These are phyloP conservation scores for grape (Vitis vinifera) DNA, from an alignment of 164 flowering plant species.

Conservation along the genomic window DNA sequence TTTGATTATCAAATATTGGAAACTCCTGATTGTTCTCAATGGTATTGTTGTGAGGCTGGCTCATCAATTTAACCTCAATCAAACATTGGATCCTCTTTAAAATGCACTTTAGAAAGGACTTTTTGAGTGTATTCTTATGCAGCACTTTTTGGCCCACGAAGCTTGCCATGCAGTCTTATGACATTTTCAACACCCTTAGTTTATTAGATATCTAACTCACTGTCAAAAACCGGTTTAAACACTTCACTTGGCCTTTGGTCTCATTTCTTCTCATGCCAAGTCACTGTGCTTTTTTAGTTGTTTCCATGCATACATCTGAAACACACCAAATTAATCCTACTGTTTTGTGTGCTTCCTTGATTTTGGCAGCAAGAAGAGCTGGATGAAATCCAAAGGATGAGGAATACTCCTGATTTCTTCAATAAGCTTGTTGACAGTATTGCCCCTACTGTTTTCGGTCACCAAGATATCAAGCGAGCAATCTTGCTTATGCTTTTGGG, in stretches of 20 bases:
- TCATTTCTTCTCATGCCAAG: not conserved
- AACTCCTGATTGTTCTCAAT: no score
- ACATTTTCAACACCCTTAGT: no score
- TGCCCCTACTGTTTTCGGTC: conserved; percentile 92
- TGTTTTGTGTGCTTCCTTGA: not conserved
- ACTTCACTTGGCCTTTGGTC: not conserved
- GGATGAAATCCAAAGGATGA: conserved; percentile 76
- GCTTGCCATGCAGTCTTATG: no score
- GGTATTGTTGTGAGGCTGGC: no score
- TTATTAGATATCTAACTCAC: no score
- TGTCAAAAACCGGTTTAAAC: not conserved
- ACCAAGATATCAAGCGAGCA: conserved; percentile 95
- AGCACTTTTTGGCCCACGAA: no score
- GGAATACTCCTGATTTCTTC: conserved; percentile 88
- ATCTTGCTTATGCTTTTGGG: conserved; percentile 91
- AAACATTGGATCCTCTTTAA: no score
- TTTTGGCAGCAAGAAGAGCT: conserved; percentile 71
- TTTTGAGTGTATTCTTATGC: no score
- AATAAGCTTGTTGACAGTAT: conserved; percentile 91
- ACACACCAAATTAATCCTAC: not conserved
- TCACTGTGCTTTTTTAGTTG: not conserved
- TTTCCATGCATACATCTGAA: not conserved
- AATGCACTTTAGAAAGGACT: no score
- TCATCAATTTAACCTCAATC: no score
- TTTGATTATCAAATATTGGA: no score